A percentile compares a stretch with the other conserved stretches of the same genome.
Evolutionary conservation across 2,329 filamentous ascomycete species (phyloP).

Genomic region (Rutstroemia sp.): DNA sequence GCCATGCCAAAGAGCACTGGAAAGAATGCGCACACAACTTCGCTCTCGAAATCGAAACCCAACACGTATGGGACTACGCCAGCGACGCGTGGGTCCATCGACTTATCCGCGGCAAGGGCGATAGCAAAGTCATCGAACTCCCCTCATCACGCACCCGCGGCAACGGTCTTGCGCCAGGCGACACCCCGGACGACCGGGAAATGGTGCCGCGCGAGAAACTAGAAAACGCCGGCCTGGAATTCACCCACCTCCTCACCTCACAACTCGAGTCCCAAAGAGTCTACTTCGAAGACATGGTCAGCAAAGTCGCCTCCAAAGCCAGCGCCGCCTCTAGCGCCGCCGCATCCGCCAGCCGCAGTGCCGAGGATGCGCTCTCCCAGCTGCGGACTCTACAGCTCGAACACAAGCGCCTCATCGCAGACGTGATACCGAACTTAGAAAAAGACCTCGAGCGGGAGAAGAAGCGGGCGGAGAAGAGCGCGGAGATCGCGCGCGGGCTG

Average conservation of each 20-base stretch:
- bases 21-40: constrained; percentile 86
- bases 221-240: constrained; percentile 81
- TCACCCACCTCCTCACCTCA: constrained; percentile 85
- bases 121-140: constrained; percentile 88
- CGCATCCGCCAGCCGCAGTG: constrained; percentile 49
- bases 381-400: constrained; percentile 46
- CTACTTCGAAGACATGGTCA: constrained; percentile 91
- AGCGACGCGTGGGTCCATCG: constrained; percentile 95
- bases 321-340: constrained; percentile 62
- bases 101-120: constrained; percentile 86
- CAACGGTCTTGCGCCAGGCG: not conserved
- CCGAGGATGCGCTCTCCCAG: constrained; percentile 42
- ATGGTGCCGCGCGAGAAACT: constrained; percentile 63
- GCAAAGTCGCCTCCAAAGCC: constrained; percentile 84
- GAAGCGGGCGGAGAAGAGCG: constrained; percentile 61
- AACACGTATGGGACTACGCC: constrained; percentile 97
- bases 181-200: constrained; percentile 43
- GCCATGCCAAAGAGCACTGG: constrained; percentile 90
- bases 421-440: constrained; percentile 62
- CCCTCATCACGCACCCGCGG: constrained; percentile 38
- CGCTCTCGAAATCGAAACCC: constrained; percentile 84
- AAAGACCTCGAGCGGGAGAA: constrained; percentile 63
- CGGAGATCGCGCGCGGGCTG: constrained; percentile 67
- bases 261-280: constrained; percentile 88
- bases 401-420: constrained; percentile 38